phyloP scores from a whole-genome alignment of 1,284 basidiomycete species.

The Mixia osmundae region DNA sequence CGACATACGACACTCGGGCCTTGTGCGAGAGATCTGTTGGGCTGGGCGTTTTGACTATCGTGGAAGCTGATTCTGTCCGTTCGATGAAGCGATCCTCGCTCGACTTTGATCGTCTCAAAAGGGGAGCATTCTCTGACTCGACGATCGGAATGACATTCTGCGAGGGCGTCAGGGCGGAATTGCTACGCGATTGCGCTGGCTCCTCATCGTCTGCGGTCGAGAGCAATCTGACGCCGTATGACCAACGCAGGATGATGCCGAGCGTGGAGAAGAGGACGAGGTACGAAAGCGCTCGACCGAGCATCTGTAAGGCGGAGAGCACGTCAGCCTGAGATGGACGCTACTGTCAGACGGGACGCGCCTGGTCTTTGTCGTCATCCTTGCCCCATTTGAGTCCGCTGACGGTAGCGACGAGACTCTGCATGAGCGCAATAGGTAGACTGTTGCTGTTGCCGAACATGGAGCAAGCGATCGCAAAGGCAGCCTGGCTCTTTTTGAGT shows the following conservation, averaged over 20 bases:
- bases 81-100: too few relatives aligned
- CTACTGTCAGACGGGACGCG: too few relatives aligned
- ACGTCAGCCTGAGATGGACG: neutral
- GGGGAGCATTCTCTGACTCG: neutral
- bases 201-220: slow-evolving; percentile 20
- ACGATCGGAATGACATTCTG: too few relatives aligned
- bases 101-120: too few relatives aligned
- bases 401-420: slow-evolving; percentile 23
- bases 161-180: too few relatives aligned
- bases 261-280: slow-evolving; percentile 26
- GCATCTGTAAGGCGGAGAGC: slow-evolving; percentile 6
- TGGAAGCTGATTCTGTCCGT: too few relatives aligned
- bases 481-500: slow-evolving; percentile 21
- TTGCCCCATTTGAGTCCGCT: slow-evolving; percentile 16
- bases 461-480: slow-evolving; percentile 21
- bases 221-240: slow-evolving; percentile 24
- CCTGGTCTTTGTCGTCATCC: slow-evolving; percentile 16
- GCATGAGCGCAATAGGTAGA: slow-evolving; percentile 26
- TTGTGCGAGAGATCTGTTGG: too few relatives aligned
- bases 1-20: too few relatives aligned
- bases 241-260: slow-evolving; percentile 26
- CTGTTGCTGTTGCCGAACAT: slow-evolving; percentile 12
- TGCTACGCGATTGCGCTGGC: too few relatives aligned
- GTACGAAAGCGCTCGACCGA: slow-evolving; percentile 16
- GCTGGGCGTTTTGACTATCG: too few relatives aligned